A percentile compares a stretch with the other conserved stretches of the same genome.
Evolutionary conservation across 106 monocot species (phyloP).

Genomic region (Xerophyta viscosa): DNA sequence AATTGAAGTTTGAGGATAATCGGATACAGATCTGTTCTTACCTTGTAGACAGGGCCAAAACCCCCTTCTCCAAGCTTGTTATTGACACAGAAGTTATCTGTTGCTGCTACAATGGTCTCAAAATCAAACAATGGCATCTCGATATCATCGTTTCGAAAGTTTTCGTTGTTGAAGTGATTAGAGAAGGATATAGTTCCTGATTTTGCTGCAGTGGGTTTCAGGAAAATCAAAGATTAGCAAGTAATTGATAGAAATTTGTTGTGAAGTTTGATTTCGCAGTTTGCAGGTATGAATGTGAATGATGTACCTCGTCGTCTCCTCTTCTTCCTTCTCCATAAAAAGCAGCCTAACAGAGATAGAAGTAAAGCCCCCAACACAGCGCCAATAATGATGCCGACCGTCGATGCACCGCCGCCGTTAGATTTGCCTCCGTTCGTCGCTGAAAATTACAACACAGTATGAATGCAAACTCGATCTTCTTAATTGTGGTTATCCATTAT

Average conservation of each 20-base stretch:
- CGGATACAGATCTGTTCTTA: too few species aligned
- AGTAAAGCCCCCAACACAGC: background rate
- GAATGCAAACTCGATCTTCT: too few species aligned
- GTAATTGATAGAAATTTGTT: too few species aligned
- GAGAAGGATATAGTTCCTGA: background rate
- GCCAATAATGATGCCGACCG: background rate
- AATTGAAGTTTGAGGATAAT: background rate
- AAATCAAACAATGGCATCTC: constrained; percentile 24
- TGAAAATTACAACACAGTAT: background rate
- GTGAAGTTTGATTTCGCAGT: background rate
- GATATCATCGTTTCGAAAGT: background rate
- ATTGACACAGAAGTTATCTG: constrained; percentile 14
- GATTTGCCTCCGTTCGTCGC: background rate
- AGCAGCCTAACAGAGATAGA: constrained; percentile 3
- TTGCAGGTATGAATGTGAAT: too few species aligned
- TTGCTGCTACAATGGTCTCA: constrained; percentile 10
- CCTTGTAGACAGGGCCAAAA: constrained; percentile 33
- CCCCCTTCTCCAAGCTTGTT: constrained; percentile 33
- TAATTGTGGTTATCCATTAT: too few species aligned
- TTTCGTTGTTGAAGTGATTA: background rate
- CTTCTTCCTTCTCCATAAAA: constrained; percentile 8
- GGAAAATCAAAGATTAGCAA: background rate
- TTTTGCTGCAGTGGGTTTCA: background rate
- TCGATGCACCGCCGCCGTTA: background rate
- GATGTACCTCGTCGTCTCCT: background rate